phyloP scores from a whole-genome alignment of 2,329 filamentous ascomycete genomes.

The Pseudogymnoascus sp. region DNA sequence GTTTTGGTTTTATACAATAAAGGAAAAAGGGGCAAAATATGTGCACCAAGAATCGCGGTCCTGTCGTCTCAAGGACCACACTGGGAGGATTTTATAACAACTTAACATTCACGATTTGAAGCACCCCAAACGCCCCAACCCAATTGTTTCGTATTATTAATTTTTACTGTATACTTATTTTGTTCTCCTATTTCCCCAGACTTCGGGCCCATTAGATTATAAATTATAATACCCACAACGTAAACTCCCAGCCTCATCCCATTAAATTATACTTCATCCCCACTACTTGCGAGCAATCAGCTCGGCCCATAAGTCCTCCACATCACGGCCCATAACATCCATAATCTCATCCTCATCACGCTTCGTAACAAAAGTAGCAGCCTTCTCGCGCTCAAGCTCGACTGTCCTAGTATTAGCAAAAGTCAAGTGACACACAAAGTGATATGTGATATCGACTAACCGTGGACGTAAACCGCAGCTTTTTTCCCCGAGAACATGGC shows the following conservation, averaged over 20 bases:
- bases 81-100: too few relatives aligned
- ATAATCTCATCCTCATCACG: constrained; percentile 6
- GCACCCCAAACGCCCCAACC: too few relatives aligned
- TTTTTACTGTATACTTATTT: not conserved
- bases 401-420: constrained; percentile 1
- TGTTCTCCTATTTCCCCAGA: not conserved
- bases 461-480: constrained; percentile 49
- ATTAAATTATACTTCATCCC: not conserved
- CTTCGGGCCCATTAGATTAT: not conserved
- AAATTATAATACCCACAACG: not conserved
- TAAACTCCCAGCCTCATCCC: not conserved
- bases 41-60: too few relatives aligned
- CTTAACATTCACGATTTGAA: too few relatives aligned
- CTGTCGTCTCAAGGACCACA: too few relatives aligned
- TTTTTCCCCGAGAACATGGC: constrained; percentile 54
- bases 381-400: constrained; percentile 14
- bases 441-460: constrained; percentile 32
- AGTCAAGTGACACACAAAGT: not conserved
- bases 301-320: constrained; percentile 13
- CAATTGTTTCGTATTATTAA: not conserved
- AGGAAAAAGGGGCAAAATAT: too few relatives aligned
- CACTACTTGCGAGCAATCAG: not conserved
- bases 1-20: too few relatives aligned
- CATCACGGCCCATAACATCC: constrained; percentile 12
- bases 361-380: constrained; percentile 5